Evolutionary conservation across 768 basidiomycete genomes (phyloP).

Genomic region (Phanerochaete carnosa): DNA sequence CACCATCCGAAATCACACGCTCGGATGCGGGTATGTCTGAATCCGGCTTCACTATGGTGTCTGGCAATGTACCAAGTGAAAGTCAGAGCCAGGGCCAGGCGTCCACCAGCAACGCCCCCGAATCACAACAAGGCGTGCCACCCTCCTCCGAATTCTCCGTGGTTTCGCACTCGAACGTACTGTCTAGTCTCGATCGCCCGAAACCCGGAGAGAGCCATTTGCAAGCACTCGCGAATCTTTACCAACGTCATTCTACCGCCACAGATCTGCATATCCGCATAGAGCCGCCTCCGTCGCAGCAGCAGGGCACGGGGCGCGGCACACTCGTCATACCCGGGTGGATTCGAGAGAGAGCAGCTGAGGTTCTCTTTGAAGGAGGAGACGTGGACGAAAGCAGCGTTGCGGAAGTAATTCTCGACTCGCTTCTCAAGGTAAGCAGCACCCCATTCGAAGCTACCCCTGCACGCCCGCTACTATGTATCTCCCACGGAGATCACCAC

Average conservation of each 20-base stretch:
- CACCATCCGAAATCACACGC: slow-evolving; percentile 44
- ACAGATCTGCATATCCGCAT: slow-evolving; percentile 71
- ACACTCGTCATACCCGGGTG: slow-evolving; percentile 90
- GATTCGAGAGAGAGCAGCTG: slow-evolving; percentile 89
- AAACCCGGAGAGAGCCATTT: slow-evolving; percentile 48
- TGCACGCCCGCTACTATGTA: background rate
- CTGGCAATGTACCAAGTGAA: slow-evolving; percentile 39
- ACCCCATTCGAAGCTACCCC: background rate
- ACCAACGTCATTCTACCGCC: slow-evolving; percentile 73
- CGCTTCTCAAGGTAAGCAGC: slow-evolving; percentile 65
- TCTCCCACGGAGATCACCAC: background rate
- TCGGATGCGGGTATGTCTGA: slow-evolving; percentile 59
- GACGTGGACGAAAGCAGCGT: slow-evolving; percentile 86
- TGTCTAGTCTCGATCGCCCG: slow-evolving; percentile 19
- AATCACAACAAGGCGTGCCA: slow-evolving; percentile 34
- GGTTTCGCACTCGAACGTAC: slow-evolving; percentile 40
- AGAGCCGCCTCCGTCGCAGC: slow-evolving; percentile 61
- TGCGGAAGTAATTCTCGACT: slow-evolving; percentile 77
- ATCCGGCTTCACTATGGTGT: slow-evolving; percentile 59
- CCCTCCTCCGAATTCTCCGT: slow-evolving; percentile 59
- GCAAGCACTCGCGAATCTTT: slow-evolving; percentile 67
- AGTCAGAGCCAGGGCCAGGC: slow-evolving; percentile 17
- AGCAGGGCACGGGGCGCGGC: slow-evolving; percentile 68
- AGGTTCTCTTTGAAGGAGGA: slow-evolving; percentile 86
- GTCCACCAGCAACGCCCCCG: slow-evolving; percentile 36